These are phyloP conservation scores for Bipolaris zeicola DNA, from an alignment of 2,329 filamentous ascomycete species.

Conservation along the genomic window DNA sequence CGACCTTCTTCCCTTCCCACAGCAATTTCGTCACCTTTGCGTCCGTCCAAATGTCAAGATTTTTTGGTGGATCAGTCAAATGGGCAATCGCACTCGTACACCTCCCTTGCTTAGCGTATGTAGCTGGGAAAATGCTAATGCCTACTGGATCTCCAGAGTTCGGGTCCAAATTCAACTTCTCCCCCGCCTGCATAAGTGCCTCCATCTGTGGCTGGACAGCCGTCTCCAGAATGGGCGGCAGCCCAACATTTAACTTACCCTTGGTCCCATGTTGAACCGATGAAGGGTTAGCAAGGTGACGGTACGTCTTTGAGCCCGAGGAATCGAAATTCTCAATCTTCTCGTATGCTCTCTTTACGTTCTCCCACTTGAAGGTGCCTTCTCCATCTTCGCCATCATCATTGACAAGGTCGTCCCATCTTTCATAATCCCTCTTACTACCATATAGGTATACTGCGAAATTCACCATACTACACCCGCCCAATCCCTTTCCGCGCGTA, in stretches of 20 bases:
- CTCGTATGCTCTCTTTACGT: constrained; percentile 58
- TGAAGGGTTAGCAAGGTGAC: constrained; percentile 57
- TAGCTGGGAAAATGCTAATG: constrained; percentile 41
- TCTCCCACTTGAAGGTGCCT: constrained; percentile 61
- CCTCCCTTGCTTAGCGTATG: constrained; percentile 45
- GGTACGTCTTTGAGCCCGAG: constrained; percentile 33
- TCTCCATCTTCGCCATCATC: constrained; percentile 57
- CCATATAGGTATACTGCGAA: constrained; percentile 54
- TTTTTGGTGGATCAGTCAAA: constrained; percentile 52
- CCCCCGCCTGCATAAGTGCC: constrained; percentile 61
- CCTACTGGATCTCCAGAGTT: constrained; percentile 45
- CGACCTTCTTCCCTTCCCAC: constrained; percentile 36
- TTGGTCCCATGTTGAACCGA: constrained; percentile 54
- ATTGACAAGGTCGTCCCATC: constrained; percentile 62
- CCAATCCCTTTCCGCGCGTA: constrained; percentile 57
- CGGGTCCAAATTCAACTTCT: constrained; percentile 63
- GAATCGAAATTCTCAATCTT: constrained; percentile 61
- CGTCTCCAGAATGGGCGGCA: constrained; percentile 62
- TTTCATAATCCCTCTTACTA: constrained; percentile 64
- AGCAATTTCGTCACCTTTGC: constrained; percentile 50
- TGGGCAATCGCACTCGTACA: constrained; percentile 44
- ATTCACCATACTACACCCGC: constrained; percentile 56
- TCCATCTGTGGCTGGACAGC: constrained; percentile 61
- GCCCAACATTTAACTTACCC: constrained; percentile 31
- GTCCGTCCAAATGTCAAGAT: constrained; percentile 60